Percentiles rank a stretch among this genome's conserved stretches.
phyloP scores from a whole-genome alignment of 2,329 filamentous ascomycete species.

The Aotearoamyces nothofagi region DNA sequence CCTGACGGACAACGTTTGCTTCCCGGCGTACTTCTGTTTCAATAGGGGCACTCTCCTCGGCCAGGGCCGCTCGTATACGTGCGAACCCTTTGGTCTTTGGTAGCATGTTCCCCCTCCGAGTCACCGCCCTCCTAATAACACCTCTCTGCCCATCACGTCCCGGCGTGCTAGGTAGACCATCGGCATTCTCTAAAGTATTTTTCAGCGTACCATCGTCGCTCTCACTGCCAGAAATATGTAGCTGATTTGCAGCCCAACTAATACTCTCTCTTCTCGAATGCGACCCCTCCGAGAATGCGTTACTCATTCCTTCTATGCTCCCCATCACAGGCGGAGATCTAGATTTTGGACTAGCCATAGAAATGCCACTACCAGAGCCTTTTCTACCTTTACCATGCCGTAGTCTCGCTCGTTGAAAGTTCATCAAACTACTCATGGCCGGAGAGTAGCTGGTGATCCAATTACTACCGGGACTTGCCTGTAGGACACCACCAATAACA shows the following conservation, averaged over 20 bases:
- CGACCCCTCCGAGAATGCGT: constrained; percentile 35
- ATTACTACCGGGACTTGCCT: constrained; percentile 38
- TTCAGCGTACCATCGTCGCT: constrained; percentile 52
- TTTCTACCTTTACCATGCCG: constrained; percentile 41
- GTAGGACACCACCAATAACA: constrained; percentile 22
- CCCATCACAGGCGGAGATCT: constrained; percentile 56
- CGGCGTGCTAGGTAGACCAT: constrained; percentile 25
- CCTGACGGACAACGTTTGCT: constrained; percentile 89
- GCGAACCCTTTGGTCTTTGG: constrained; percentile 96
- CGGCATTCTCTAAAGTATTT: constrained; percentile 21
- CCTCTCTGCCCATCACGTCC: constrained; percentile 47
- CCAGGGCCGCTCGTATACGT: constrained; percentile 74
- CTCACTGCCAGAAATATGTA: constrained; percentile 72
- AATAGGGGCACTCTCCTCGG: constrained; percentile 76
- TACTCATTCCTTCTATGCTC: constrained; percentile 13
- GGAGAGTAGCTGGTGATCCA: constrained; percentile 55
- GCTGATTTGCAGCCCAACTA: constrained; percentile 76
- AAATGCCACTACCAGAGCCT: constrained; percentile 57
- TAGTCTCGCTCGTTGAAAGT: constrained; percentile 51
- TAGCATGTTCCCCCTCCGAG: constrained; percentile 74
- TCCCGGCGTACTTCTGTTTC: constrained; percentile 83
- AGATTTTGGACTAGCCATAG: constrained; percentile 52
- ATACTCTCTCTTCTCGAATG: constrained; percentile 70
- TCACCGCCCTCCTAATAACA: constrained; percentile 72
- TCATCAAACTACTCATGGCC: constrained; percentile 62